A percentile compares a stretch with the other conserved stretches of the same genome.
These are phyloP conservation scores for Alternaria sp. DNA, from an alignment of 2,329 filamentous ascomycete genomes.

Conservation along the genomic window DNA sequence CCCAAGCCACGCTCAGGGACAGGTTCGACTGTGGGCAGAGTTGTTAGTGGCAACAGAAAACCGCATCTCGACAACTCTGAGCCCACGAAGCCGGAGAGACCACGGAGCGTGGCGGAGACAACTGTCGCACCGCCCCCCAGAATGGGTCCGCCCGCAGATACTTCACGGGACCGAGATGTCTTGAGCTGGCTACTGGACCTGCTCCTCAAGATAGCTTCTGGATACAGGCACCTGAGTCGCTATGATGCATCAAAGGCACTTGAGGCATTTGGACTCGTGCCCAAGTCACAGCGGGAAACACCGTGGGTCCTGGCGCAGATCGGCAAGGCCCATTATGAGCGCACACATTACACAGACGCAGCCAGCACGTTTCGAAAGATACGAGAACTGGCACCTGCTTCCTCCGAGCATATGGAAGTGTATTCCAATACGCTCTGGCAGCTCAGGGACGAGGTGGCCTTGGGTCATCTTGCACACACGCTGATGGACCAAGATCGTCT, in stretches of 20 bases:
- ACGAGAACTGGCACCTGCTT: constrained; percentile 78
- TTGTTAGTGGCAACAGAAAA: constrained; percentile 90
- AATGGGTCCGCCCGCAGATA: constrained; percentile 60
- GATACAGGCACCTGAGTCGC: constrained; percentile 77
- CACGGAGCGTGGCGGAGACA: constrained; percentile 42
- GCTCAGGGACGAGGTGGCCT: constrained; percentile 86
- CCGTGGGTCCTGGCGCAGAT: constrained; percentile 93
- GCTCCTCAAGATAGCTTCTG: constrained; percentile 80
- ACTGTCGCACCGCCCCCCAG: constrained; percentile 34
- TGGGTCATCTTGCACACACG: constrained; percentile 91
- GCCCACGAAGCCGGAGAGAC: constrained; percentile 67
- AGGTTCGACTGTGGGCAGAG: constrained; percentile 76
- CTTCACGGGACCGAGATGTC: constrained; percentile 73
- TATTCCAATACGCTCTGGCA: constrained; percentile 99
- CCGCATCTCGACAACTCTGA: constrained; percentile 71
- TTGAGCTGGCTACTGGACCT: constrained; percentile 79
- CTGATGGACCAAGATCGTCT: constrained; percentile 85
- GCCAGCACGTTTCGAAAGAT: constrained; percentile 85
- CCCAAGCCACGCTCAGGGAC: constrained; percentile 69
- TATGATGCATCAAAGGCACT: constrained; percentile 82
- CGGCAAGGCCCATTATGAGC: constrained; percentile 89
- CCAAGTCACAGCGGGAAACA: constrained; percentile 80
- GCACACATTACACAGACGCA: constrained; percentile 82
- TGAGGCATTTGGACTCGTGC: constrained; percentile 73
- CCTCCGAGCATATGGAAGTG: constrained; percentile 94